Evolutionary conservation across 768 basidiomycete genomes (phyloP).

Genomic region (Bullera alba): DNA sequence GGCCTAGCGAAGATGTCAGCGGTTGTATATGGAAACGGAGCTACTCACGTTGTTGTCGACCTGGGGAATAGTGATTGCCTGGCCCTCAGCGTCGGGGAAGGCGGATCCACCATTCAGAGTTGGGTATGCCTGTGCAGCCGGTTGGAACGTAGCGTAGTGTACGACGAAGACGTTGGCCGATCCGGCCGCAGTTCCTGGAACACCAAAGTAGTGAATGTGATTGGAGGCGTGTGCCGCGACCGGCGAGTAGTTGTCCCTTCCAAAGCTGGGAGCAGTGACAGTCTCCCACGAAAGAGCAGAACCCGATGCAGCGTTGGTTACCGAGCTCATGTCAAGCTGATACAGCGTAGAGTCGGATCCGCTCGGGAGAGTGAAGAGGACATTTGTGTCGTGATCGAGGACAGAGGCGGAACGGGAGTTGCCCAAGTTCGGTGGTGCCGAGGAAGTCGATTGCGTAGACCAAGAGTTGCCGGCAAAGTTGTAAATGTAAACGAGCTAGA

Average conservation of each 20-base stretch:
- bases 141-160: slow-evolving; percentile 83
- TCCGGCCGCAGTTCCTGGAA: slow-evolving; percentile 62
- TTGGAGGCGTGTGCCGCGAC: slow-evolving; percentile 79
- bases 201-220: slow-evolving; percentile 74
- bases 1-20: slow-evolving; percentile 48
- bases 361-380: slow-evolving; percentile 58
- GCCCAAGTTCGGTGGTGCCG: slow-evolving; percentile 51
- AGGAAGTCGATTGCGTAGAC: slow-evolving; percentile 60
- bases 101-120: slow-evolving; percentile 49
- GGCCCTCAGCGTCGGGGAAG: slow-evolving; percentile 65
- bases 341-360: slow-evolving; percentile 49
- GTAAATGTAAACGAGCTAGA: slow-evolving; percentile 64
- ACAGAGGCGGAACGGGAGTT: slow-evolving; percentile 57
- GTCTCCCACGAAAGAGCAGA: slow-evolving; percentile 60
- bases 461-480: slow-evolving; percentile 58
- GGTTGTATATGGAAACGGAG: not conserved
- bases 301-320: slow-evolving; percentile 56
- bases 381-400: slow-evolving; percentile 90
- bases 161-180: slow-evolving; percentile 75
- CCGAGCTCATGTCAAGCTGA: slow-evolving; percentile 61
- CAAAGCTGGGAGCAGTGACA: slow-evolving; percentile 56
- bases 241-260: slow-evolving; percentile 56
- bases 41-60: slow-evolving; percentile 50
- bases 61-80: slow-evolving; percentile 65
- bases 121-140: slow-evolving; percentile 58